phyloP scores from a whole-genome alignment of 805 yeast genomes.

The Starmerella cellae region DNA sequence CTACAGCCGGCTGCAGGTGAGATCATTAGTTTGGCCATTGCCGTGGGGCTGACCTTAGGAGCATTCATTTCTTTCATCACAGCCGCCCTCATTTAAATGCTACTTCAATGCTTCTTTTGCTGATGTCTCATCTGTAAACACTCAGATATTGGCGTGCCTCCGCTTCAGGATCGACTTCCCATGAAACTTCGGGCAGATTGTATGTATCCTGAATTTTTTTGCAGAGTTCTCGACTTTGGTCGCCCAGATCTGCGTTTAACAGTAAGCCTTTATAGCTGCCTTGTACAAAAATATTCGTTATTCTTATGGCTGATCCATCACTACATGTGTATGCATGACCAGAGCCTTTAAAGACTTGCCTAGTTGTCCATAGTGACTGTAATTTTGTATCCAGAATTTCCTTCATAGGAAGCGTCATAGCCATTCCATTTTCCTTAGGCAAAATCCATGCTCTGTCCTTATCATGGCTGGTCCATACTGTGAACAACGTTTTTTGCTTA shows the following conservation, averaged over 20 bases:
- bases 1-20: constrained; percentile 93
- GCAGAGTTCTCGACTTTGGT: constrained; percentile 13
- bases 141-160: constrained; percentile 7
- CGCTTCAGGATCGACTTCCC: background rate
- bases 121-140: constrained; percentile 8
- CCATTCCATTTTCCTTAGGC: constrained; percentile 27
- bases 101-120: background rate
- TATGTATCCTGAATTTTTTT: constrained; percentile 4
- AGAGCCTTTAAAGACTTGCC: constrained; percentile 62
- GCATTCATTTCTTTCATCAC: constrained; percentile 60
- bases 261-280: constrained; percentile 62
- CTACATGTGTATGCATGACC: constrained; percentile 50
- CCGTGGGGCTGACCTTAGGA: constrained; percentile 68
- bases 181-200: constrained; percentile 2
- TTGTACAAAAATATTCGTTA: constrained; percentile 60
- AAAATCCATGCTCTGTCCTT: constrained; percentile 25
- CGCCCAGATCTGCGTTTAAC: constrained; percentile 36
- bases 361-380: constrained; percentile 53
- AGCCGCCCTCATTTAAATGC: constrained; percentile 25
- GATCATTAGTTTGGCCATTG: constrained; percentile 66
- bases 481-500: constrained; percentile 20
- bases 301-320: constrained; percentile 39
- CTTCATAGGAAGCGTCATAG: constrained; percentile 34
- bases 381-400: constrained; percentile 42
- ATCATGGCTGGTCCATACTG: constrained; percentile 24